Base-by-base conservation (phyloP, 176 grass and related monocot genomes). In the Triticum turgidum region DNA sequence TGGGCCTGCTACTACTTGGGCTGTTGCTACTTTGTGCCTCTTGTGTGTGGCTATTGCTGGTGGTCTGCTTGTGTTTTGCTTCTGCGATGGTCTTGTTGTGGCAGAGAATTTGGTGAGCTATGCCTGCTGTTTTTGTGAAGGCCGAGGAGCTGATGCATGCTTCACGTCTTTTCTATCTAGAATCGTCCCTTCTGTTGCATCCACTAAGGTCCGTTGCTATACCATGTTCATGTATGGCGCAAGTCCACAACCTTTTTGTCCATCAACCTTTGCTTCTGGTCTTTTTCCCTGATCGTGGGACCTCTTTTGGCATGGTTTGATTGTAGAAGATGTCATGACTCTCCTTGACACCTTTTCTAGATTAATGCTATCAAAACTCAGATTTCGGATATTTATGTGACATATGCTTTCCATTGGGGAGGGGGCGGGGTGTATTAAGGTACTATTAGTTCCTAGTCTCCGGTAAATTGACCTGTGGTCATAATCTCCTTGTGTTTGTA, bases 361-460 rank as follows among this genome's bases (percentile, higher is more conserved):
- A 67, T 67, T 71, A 35, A n/a, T 39, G 35, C 35, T 71, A 41
- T 71, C 33, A 73, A 44, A 21, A 58, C 54, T 21, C 54, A 58
- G 18, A 58, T 58, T 58, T 58, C 17, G 18, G 54, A 58, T 58
- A 18, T 58, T 58, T 58, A 58, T 7, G 2, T 58, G 54, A 58
- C 54, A 58, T 21, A 58, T 58, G 54, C 54, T 58, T 58, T 58
- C 54, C 18, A 58, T 21, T 20, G 54, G 54, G 54, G 18, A 21
- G 18, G 54, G 54, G 54, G 54, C 6, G 54, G 54, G 18, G 18
- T 18, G 51, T 54, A 54, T 54, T 54, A 54, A 54, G 51, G 37
- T 73, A 73, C 68, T 41, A 35, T 71, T 72, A 38, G 38, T 72
- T 72, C 67, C 35, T 21, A 72, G 35, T 72, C 69, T n/a, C 69